Base-by-base conservation (phyloP, 345 rosid genomes). In the Acer yangbiense region DNA sequence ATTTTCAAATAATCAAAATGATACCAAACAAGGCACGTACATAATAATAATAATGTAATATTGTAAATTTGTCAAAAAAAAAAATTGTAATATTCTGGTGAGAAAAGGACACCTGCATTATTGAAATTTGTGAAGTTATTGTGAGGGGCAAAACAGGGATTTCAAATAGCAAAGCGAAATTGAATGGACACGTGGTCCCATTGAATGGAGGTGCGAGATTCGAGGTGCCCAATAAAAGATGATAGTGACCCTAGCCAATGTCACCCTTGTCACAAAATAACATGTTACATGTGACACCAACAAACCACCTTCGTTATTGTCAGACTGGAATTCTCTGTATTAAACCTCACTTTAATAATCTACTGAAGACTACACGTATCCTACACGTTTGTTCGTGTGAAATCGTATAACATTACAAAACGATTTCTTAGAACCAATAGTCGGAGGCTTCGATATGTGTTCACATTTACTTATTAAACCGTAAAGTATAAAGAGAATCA, bases 211-310 rank as follows among this genome's bases (percentile, higher is more conserved):
- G 68, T n/a, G 78, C 10, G 80, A 68, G 62, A 14, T 61, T 68
- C 78, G 77, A 83, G 76, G 80, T 69, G 11, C 11, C 63, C 16
- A 18, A 55, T 21, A 29, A 78, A 66, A 55, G n/a, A 65, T 4
- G 73, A 35, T 1, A 6, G 57, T 9, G 60, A 60, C 69, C 48
- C 13, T 29, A 44, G 39, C 66, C 66, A 62, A 1, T 9, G 8
- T 41, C 55, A 44, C 6, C 16, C 16, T 62, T 9, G 27, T 13
- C 27, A 55, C 65, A 52, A 61, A 1, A 55, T 1, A 39, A 39
- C 77, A 70, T 60, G 62, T 14, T 57, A 48, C 83, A 65, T 50
- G 81, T 77, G 86, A 70, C 74, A 17, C 12, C 50, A 77, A 41
- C 17, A 16, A 4, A 14, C 58, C 58, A 54, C 58, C 7, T 6